Evolutionary conservation across 148 eudicot species (phyloP).

Genomic region (Oxyria digyna): DNA sequence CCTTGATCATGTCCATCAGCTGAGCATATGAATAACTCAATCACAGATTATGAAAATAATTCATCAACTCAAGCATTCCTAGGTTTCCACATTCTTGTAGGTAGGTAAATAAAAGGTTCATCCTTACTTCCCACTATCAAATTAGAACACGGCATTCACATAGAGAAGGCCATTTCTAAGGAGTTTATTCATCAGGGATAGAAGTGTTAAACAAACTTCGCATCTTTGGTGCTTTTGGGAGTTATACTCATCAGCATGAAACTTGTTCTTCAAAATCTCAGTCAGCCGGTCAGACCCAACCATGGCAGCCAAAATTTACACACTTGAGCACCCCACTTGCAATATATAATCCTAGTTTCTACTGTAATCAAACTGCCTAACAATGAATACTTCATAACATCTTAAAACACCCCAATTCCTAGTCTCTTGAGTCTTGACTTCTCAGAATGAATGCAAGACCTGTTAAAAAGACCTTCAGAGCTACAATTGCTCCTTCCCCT

Average conservation of each 20-base stretch:
- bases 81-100: neutral
- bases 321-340: neutral
- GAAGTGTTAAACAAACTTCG: neutral
- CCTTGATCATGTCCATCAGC: no score
- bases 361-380: no score
- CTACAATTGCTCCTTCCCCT: neutral
- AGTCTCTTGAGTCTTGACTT: neutral
- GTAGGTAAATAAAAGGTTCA: neutral
- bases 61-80: neutral
- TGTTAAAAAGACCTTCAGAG: neutral
- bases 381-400: no score
- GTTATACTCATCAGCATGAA: no score
- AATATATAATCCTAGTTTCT: no score
- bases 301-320: neutral
- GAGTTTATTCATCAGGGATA: neutral
- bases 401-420: no score
- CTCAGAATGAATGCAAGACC: neutral
- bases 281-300: no score
- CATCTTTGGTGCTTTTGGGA: no score
- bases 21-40: neutral
- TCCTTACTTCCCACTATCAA: neutral
- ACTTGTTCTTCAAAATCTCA: no score
- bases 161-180: neutral
- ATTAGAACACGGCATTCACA: neutral
- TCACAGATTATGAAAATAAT: no score